phyloP scores from a whole-genome alignment of 768 basidiomycete species.

The Rhodosporidiobolus odoratus region DNA sequence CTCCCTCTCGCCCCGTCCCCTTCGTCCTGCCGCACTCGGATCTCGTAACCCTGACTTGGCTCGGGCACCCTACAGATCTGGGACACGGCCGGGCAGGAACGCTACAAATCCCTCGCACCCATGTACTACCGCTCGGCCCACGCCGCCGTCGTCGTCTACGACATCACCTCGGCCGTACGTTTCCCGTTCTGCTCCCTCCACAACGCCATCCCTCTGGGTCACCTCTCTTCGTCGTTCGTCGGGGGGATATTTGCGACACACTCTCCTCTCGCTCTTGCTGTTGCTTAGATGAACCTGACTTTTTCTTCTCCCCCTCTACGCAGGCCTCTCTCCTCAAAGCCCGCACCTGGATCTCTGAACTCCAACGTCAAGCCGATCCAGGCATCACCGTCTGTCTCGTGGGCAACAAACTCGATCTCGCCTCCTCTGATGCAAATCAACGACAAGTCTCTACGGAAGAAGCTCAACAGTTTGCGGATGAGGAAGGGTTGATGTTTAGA shows the following conservation, averaged over 20 bases:
- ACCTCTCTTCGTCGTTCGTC: too few species aligned
- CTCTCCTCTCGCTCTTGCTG: neutral
- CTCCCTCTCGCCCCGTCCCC: neutral
- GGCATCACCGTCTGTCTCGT: conserved; percentile 93
- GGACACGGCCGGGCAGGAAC: conserved; percentile 94
- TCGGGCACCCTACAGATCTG: conserved; percentile 49
- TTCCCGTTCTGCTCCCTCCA: neutral
- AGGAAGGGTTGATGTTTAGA: conserved; percentile 87
- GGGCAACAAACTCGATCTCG: conserved; percentile 88
- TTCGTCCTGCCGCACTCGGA: too few species aligned
- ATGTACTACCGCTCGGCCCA: conserved; percentile 97
- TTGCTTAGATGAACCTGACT: neutral
- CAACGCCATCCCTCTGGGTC: too few species aligned
- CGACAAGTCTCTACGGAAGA: conserved; percentile 55
- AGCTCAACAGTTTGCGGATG: conserved; percentile 84
- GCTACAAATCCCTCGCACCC: conserved; percentile 82
- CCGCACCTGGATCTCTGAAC: conserved; percentile 89
- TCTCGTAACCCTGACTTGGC: neutral
- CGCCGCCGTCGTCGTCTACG: conserved; percentile 90
- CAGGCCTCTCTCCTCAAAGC: conserved; percentile 86
- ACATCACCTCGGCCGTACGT: conserved; percentile 72
- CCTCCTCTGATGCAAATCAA: conserved; percentile 43
- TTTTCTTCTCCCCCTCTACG: neutral
- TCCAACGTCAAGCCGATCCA: conserved; percentile 95
- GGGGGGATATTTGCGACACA: too few species aligned